These are phyloP conservation scores for Kwoniella bestiolae DNA, from an alignment of 768 basidiomycete species.

Conservation along the genomic window DNA sequence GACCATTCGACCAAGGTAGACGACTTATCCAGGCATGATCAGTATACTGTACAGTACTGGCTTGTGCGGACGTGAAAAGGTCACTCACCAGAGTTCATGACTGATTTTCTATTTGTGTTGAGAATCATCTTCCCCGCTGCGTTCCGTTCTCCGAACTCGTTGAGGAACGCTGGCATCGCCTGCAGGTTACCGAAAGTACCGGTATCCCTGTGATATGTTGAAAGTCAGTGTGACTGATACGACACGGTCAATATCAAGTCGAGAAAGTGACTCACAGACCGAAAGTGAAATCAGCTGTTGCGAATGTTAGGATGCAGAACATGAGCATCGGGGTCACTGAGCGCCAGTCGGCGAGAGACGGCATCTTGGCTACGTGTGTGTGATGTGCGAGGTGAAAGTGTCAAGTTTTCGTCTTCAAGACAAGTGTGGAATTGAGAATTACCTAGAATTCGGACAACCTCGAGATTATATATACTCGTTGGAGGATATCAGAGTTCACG, in stretches of 20 bases:
- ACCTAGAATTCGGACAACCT: too few relatives aligned
- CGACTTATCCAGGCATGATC: slow-evolving; percentile 8
- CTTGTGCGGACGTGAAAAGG: too few relatives aligned
- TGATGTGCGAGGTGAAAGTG: not conserved
- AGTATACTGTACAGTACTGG: not conserved
- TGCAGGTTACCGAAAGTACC: slow-evolving; percentile 32
- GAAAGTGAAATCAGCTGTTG: slow-evolving; percentile 28
- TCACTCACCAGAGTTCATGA: slow-evolving; percentile 36
- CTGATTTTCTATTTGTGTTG: slow-evolving; percentile 21
- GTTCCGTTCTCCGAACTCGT: slow-evolving; percentile 21
- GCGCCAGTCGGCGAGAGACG: slow-evolving; percentile 18
- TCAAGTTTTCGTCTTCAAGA: too few relatives aligned
- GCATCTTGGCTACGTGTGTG: not conserved
- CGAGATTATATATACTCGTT: too few relatives aligned
- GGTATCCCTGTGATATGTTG: slow-evolving; percentile 21
- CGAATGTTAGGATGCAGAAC: slow-evolving; percentile 28
- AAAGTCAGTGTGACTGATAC: not conserved
- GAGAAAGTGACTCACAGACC: slow-evolving; percentile 15
- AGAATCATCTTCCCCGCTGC: slow-evolving; percentile 6
- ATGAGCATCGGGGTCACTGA: slow-evolving; percentile 25
- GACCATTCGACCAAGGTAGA: slow-evolving; percentile 21
- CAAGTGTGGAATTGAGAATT: too few relatives aligned
- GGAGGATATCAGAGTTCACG: too few relatives aligned
- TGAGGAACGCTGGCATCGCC: slow-evolving; percentile 34
- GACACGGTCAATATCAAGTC: not conserved